A percentile compares a stretch with the other conserved stretches of the same genome.
Conservation (phyloP, 495 filamentous ascomycete species). For the Hypoxylon subgilvum region DNA sequence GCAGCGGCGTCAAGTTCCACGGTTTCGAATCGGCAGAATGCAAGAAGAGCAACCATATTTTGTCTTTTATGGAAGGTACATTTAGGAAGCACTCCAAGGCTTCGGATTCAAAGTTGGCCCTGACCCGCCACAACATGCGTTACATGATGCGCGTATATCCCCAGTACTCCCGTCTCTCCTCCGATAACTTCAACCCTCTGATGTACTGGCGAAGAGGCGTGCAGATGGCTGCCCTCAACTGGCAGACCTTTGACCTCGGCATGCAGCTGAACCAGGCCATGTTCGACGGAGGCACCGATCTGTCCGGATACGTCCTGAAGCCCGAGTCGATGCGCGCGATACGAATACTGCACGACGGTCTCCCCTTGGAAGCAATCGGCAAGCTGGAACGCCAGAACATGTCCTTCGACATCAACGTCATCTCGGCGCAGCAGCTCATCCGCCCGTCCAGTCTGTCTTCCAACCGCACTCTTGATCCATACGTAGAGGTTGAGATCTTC, state of each 20-base stretch:
- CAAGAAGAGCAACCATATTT: conserved; percentile 87
- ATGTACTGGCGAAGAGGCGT: conserved; percentile 93
- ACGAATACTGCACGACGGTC: conserved; percentile 54
- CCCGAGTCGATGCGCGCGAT: conserved; percentile 78
- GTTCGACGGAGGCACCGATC: conserved; percentile 91
- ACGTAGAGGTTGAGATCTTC: conserved; percentile 92
- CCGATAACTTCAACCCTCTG: conserved; percentile 90
- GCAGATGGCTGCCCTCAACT: conserved; percentile 95
- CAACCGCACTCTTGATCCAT: conserved; percentile 83
- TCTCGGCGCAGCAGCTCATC: conserved; percentile 94
- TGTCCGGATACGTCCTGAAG: conserved; percentile 91
- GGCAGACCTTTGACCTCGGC: conserved; percentile 94
- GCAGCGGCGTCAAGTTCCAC: conserved; percentile 81
- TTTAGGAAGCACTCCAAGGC: conserved; percentile 79
- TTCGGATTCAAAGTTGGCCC: conserved; percentile 69
- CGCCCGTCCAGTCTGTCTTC: conserved; percentile 71
- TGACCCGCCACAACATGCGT: conserved; percentile 87
- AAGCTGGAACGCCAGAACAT: conserved; percentile 77
- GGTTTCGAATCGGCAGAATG: conserved; percentile 77
- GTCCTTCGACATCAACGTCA: conserved; percentile 81
- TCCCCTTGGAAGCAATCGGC: conserved; percentile 49
- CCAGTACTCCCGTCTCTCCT: conserved; percentile 74
- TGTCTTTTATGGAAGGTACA: conserved; percentile 86
- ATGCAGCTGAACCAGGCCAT: conserved; percentile 97
- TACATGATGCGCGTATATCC: conserved; percentile 95